These are phyloP conservation scores for Trametes sp. DNA, from an alignment of 1,284 basidiomycete genomes.

Conservation along the genomic window DNA sequence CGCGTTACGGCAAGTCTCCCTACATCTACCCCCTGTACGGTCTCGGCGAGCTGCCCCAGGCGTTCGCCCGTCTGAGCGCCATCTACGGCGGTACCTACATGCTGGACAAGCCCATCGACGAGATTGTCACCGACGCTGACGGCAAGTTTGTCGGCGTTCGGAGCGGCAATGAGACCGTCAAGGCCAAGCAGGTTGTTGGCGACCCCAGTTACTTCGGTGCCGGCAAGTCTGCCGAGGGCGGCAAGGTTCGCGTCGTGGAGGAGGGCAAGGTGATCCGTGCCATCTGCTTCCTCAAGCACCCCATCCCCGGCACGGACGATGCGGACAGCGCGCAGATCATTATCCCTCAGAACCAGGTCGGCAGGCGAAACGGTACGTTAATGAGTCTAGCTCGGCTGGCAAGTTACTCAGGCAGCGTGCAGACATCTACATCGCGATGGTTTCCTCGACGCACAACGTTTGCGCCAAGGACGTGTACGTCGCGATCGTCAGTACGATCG, in stretches of 20 bases:
- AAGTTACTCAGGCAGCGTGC: constrained; percentile 16
- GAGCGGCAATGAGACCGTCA: constrained; percentile 91
- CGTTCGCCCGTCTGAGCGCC: constrained; percentile 97
- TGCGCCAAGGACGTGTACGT: constrained; percentile 95
- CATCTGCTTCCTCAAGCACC: constrained; percentile 98
- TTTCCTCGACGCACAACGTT: constrained; percentile 97
- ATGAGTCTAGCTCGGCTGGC: neutral
- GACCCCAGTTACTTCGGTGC: constrained; percentile 98
- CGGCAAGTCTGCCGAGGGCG: constrained; percentile 65
- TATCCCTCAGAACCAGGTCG: constrained; percentile 98
- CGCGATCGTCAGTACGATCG: constrained; percentile 98
- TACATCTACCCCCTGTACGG: constrained; percentile 99
- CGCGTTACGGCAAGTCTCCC: constrained; percentile 98
- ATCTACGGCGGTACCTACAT: constrained; percentile 99
- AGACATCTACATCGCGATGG: constrained; percentile 99
- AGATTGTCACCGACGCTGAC: constrained; percentile 85
- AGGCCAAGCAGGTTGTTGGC: constrained; percentile 97
- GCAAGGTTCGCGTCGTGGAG: constrained; percentile 89
- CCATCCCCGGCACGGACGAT: constrained; percentile 97
- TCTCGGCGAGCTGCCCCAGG: constrained; percentile 98
- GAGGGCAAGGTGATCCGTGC: constrained; percentile 96
- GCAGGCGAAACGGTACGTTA: constrained; percentile 85
- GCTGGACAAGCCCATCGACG: constrained; percentile 96
- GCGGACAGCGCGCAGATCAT: constrained; percentile 96
- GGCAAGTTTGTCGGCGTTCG: constrained; percentile 96